These are phyloP conservation scores for Trypanosoma cruzi DNA, from an alignment of 208 protist species.

Conservation along the genomic window DNA sequence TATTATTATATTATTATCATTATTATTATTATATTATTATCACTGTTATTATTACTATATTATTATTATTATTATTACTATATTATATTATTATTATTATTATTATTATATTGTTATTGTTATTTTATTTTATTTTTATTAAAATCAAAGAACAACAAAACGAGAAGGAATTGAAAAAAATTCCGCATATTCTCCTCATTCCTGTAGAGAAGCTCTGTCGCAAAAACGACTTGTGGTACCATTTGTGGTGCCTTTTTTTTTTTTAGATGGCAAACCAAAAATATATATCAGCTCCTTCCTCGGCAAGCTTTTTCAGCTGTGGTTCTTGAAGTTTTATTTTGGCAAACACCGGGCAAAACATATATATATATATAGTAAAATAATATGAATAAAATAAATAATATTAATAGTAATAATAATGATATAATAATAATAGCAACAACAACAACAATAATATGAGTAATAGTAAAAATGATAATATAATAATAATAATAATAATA, in stretches of 20 bases:
- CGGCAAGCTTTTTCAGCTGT: slow-evolving; percentile 22
- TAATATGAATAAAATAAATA: slow-evolving; percentile 20
- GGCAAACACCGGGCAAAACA: slow-evolving; percentile 47
- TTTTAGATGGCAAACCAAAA: slow-evolving; percentile 32
- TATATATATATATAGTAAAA: slow-evolving; percentile 32
- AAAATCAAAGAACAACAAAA: slow-evolving; percentile 7
- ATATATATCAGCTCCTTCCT: slow-evolving; percentile 36
- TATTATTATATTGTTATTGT: no score
- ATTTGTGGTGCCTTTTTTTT: slow-evolving; percentile 18
- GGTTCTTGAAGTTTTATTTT: slow-evolving; percentile 28
- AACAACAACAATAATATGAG: no score
- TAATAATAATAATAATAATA: no score
- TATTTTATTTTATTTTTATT: no score
- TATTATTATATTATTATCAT: no score
- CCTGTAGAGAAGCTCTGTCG: slow-evolving; percentile 1
- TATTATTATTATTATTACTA: no score
- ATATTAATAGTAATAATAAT: slow-evolving; percentile 35
- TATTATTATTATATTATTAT: no score
- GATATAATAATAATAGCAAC: no score
- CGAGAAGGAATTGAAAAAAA: not conserved
- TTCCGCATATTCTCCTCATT: not conserved
- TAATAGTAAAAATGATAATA: no score
- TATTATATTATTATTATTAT: no score
- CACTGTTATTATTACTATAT: no score
- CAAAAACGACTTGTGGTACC: slow-evolving; percentile 31